Evolutionary conservation across 139 green algal genomes (phyloP), one percentile per base, ranked within the genome.

Genomic region (Picochlorum sp.): DNA sequence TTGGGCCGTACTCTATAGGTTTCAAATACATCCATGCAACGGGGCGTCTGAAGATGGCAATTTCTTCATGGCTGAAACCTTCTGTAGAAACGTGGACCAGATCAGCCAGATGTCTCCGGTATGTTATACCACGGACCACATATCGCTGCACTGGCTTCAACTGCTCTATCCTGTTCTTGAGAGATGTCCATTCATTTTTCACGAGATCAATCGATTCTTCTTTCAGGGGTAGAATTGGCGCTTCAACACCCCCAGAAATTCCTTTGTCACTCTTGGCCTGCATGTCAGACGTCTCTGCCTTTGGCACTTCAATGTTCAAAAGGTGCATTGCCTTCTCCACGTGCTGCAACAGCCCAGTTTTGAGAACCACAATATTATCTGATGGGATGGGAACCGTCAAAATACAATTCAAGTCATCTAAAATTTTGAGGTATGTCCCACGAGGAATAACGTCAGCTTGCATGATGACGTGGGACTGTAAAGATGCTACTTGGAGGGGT

Each of bases 1-100:
- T 37, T 49, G 56, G 80, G 15, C 67, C 72, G 0, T 63, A 58
- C 23, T 41, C 49, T 15, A 58, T 57, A 21, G 79, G 78, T 10
- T 75, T 70, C 63, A 95, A 72, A 49, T 91, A 67, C 60, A 90
- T 64, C 87, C 87, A 95, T 61, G 83, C 79, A 45, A 81, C 84
- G 0, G 84, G 81, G 20, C 30, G 37, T 0, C 14, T 45, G n/a
- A 59, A 37, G 2, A 47, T 15, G 0, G 65, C 56, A 28, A 45
- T 38, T 8, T 57, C 24, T 15, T 23, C 52, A 45, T 56, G 8
- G 21, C 0, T n/a, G 4, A 50, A 49, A 3, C 62, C 57, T 5
- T 62, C 64, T 50, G 68, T 31, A 47, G 68, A 34, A 8, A 30
- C 23, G n/a, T 18, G n/a, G 4, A 47, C 56, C 1, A 38, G 30